Conservation (phyloP, 768 basidiomycete genomes). For the Leccinellum luteum region DNA sequence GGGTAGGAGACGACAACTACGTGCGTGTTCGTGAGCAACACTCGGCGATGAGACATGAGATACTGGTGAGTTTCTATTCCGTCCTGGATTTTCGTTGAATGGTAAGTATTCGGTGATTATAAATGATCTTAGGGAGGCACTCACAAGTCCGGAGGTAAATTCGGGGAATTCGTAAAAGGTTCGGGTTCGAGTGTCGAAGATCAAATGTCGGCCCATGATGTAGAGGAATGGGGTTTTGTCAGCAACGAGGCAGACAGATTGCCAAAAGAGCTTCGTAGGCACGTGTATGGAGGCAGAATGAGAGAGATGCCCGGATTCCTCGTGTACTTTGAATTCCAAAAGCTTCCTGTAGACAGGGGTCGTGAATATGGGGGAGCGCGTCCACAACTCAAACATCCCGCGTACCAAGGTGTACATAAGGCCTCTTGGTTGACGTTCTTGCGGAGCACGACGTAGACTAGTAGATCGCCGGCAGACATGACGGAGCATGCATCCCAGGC, state of each 20-base stretch:
- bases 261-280: background rate
- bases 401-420: background rate
- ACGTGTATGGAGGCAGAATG: background rate
- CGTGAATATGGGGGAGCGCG: background rate
- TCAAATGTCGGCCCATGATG: background rate
- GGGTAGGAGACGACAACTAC: background rate
- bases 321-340: conserved; percentile 1
- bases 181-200: conserved; percentile 1
- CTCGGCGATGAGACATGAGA: background rate
- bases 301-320: background rate
- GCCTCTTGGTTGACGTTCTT: background rate
- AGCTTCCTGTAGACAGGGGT: background rate
- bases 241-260: background rate
- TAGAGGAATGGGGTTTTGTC: background rate
- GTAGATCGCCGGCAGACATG: background rate
- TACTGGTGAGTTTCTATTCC: background rate
- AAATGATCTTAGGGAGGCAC: background rate
- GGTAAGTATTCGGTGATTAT: background rate
- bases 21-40: conserved; percentile 7
- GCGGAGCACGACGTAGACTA: background rate
- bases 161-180: background rate
- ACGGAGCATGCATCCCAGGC: conserved; percentile 2
- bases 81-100: background rate
- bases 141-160: background rate
- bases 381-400: background rate